These are phyloP conservation scores for Eleusine indica DNA, from an alignment of 176 grass and related monocot genomes.

Conservation along the genomic window DNA sequence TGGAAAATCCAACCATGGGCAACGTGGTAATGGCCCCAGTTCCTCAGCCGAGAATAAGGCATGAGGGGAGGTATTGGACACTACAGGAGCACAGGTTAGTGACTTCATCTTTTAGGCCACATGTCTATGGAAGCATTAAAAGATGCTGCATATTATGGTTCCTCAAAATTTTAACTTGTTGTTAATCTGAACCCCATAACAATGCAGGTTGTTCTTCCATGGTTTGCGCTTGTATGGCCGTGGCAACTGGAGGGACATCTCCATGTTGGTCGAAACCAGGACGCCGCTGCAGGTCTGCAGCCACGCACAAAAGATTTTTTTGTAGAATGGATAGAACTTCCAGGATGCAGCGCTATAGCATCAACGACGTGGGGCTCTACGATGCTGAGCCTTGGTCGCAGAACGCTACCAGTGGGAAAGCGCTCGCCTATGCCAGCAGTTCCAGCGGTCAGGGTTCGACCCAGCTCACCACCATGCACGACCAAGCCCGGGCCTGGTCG, in stretches of 20 bases:
- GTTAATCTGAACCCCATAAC: too few relatives aligned
- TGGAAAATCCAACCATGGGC: not conserved
- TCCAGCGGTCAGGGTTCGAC: too few relatives aligned
- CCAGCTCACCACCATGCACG: too few relatives aligned
- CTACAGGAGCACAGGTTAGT: slow-evolving; percentile 17
- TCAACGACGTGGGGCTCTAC: not conserved
- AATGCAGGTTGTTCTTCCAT: slow-evolving; percentile 4
- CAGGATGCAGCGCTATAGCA: not conserved
- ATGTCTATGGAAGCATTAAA: too few relatives aligned
- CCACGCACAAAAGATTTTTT: slow-evolving; percentile 41
- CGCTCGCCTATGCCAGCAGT: too few relatives aligned
- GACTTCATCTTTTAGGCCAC: not conserved
- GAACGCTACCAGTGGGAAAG: too few relatives aligned
- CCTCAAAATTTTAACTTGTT: not conserved
- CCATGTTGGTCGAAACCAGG: slow-evolving; percentile 4
- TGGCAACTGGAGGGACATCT: slow-evolving; percentile 29
- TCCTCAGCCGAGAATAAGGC: too few relatives aligned
- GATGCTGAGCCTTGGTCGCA: too few relatives aligned
- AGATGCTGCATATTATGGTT: too few relatives aligned
- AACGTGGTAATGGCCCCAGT: too few relatives aligned
- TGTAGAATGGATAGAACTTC: not conserved
- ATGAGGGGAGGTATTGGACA: slow-evolving; percentile 1
- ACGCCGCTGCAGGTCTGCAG: not conserved
- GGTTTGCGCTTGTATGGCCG: not conserved
- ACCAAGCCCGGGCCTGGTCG: too few relatives aligned